phyloP scores from a whole-genome alignment of 2,329 filamentous ascomycete species.

The Onygenales sp. region DNA sequence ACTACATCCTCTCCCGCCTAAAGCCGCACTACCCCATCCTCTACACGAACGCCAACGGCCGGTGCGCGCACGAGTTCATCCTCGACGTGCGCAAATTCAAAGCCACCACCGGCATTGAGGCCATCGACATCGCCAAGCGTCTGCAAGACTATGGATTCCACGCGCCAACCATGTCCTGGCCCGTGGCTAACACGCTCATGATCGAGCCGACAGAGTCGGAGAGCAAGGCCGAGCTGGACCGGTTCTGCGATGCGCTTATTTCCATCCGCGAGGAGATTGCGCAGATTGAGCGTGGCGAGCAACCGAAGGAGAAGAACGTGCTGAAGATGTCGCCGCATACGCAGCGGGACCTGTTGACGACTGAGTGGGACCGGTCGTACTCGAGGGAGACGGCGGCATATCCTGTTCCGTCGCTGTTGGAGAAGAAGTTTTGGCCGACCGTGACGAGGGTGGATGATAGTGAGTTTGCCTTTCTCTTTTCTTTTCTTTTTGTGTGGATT shows the following conservation, averaged over 20 bases:
- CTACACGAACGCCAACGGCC: slow-evolving; percentile 82
- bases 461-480: slow-evolving; percentile 39
- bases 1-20: slow-evolving; percentile 86
- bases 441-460: slow-evolving; percentile 82
- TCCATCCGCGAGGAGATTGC: slow-evolving; percentile 77
- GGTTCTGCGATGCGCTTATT: slow-evolving; percentile 84
- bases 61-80: slow-evolving; percentile 96
- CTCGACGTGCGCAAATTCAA: slow-evolving; percentile 80
- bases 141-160: slow-evolving; percentile 97
- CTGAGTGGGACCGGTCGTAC: slow-evolving; percentile 77
- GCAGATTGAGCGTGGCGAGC: slow-evolving; percentile 68
- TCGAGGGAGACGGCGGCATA: slow-evolving; percentile 76
- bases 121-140: slow-evolving; percentile 91
- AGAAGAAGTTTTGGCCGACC: slow-evolving; percentile 97
- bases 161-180: slow-evolving; percentile 94
- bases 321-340: slow-evolving; percentile 85
- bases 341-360: slow-evolving; percentile 64
- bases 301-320: slow-evolving; percentile 68
- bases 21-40: slow-evolving; percentile 79
- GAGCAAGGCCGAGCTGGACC: slow-evolving; percentile 82
- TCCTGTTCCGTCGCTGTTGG: slow-evolving; percentile 67
- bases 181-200: slow-evolving; percentile 91
- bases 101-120: slow-evolving; percentile 73
- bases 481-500: slow-evolving; percentile 11
- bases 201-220: slow-evolving; percentile 95